A percentile compares a stretch with the other conserved stretches of the same genome.
Conservation (phyloP, 345 rosid genomes). For the Odontarrhena argentea region DNA sequence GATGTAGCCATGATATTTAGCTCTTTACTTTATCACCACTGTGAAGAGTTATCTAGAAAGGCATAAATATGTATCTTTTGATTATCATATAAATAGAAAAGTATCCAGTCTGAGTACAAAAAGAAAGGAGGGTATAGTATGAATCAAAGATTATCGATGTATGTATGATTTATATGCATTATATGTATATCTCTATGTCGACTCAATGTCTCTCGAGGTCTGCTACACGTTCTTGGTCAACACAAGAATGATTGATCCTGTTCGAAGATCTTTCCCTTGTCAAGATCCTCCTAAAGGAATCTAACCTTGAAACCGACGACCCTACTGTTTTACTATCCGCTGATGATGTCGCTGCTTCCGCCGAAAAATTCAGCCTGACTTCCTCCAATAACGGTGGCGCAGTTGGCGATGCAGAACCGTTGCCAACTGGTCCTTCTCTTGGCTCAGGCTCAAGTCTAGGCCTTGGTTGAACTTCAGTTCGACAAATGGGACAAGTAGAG, state of each 20-base stretch:
- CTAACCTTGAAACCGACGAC: slow-evolving; percentile 48
- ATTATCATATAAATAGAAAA: neutral
- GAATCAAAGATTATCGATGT: slow-evolving; percentile 10
- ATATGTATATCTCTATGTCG: slow-evolving; percentile 4
- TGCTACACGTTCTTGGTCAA: slow-evolving; percentile 38
- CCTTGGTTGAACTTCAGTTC: slow-evolving; percentile 68
- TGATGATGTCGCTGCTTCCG: slow-evolving; percentile 35
- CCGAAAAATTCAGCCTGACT: slow-evolving; percentile 28
- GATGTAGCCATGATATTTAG: neutral
- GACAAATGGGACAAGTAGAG: slow-evolving; percentile 79
- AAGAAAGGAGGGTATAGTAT: neutral
- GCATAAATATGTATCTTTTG: slow-evolving; percentile 26
- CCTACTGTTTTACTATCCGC: slow-evolving; percentile 37
- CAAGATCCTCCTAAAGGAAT: slow-evolving; percentile 57
- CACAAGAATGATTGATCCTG: slow-evolving; percentile 41
- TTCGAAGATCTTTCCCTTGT: slow-evolving; percentile 60
- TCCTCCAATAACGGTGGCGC: slow-evolving; percentile 38
- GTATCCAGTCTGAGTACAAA: neutral
- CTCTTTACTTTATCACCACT: slow-evolving; percentile 14
- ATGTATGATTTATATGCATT: slow-evolving; percentile 34
- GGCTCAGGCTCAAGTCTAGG: slow-evolving; percentile 52
- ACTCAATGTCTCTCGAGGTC: slow-evolving; percentile 55
- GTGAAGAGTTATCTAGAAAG: slow-evolving; percentile 16
- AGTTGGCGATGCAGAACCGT: slow-evolving; percentile 33
- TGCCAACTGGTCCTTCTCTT: slow-evolving; percentile 45